Evolutionary conservation across 805 yeast genomes (phyloP).

Genomic region (Saturnispora sekii): DNA sequence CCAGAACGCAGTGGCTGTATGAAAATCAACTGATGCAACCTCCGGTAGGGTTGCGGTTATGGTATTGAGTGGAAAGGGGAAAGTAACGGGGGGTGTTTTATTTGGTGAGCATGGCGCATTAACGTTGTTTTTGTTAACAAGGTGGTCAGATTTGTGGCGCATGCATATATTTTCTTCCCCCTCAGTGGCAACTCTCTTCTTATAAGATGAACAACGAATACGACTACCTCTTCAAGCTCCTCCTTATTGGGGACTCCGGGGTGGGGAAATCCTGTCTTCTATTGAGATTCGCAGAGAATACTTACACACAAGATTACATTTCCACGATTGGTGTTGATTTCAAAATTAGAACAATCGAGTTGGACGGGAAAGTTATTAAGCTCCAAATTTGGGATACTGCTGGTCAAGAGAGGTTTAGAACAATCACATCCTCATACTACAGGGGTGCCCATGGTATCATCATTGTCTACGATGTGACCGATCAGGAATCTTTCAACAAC

Average conservation of each 20-base stretch:
- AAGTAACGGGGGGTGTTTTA: too few relatives aligned
- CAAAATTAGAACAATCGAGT: conserved; percentile 77
- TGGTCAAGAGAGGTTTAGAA: conserved; percentile 97
- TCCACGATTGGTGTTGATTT: conserved; percentile 98
- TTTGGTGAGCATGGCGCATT: too few relatives aligned
- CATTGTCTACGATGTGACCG: conserved; percentile 96
- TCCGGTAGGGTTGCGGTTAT: too few relatives aligned
- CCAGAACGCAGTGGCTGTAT: too few relatives aligned
- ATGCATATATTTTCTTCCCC: background rate
- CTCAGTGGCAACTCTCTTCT: background rate
- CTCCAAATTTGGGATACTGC: conserved; percentile 99
- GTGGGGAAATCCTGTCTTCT: conserved; percentile 96
- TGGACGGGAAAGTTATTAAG: conserved; percentile 95
- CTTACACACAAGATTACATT: conserved; percentile 93
- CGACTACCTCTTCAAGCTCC: conserved; percentile 92
- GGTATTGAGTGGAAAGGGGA: too few relatives aligned
- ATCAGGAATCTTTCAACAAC: conserved; percentile 90
- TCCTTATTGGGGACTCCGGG: conserved; percentile 96
- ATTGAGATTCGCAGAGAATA: conserved; percentile 93
- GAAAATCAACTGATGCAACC: too few relatives aligned
- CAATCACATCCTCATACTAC: conserved; percentile 94
- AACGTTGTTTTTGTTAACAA: too few relatives aligned
- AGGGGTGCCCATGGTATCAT: conserved; percentile 99
- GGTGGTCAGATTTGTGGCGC: background rate
- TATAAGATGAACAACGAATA: conserved; percentile 74